Percentiles rank a stretch among this genome's conserved stretches.
These are phyloP conservation scores for Suillus brevipes DNA, from an alignment of 768 basidiomycete species.

Conservation along the genomic window DNA sequence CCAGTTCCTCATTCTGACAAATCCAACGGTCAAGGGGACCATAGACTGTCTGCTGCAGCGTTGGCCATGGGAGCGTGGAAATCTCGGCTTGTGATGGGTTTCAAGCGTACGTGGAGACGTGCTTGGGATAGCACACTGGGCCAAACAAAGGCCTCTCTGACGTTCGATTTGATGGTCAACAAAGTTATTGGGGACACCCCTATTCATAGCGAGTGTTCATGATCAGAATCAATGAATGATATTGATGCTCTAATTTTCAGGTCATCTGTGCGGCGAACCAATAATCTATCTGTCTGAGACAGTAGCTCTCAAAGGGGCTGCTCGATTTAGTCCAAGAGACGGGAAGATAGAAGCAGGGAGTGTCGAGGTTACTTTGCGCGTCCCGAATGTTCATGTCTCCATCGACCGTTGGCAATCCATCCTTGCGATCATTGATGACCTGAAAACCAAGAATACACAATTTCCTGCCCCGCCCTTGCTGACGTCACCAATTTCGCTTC, in stretches of 20 bases:
- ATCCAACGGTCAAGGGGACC: conserved; percentile 14
- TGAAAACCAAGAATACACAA: background rate
- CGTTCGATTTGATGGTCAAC: conserved; percentile 49
- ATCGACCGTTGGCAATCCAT: conserved; percentile 6
- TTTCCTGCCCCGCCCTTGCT: background rate
- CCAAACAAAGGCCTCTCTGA: conserved; percentile 56
- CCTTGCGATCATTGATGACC: background rate
- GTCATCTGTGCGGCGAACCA: conserved; percentile 26
- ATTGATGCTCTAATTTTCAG: conserved; percentile 6
- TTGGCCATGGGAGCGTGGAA: conserved; percentile 61
- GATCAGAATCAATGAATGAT: background rate
- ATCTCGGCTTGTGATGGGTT: conserved; percentile 56
- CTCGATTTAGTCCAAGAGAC: conserved; percentile 59
- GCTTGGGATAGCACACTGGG: conserved; percentile 75
- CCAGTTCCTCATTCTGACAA: conserved; percentile 14
- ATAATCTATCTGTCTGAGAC: conserved; percentile 50
- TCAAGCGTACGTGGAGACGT: conserved; percentile 63
- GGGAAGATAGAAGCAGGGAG: conserved; percentile 56
- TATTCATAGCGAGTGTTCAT: background rate
- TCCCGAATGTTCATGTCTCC: conserved; percentile 1
- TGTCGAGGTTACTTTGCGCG: conserved; percentile 30
- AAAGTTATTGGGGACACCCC: conserved; percentile 47
- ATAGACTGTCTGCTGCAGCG: conserved; percentile 36
- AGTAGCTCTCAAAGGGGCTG: conserved; percentile 46
- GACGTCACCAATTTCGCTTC: background rate